A percentile compares a stretch with the other conserved stretches of the same genome.
These are phyloP conservation scores for Epichloe aotearoae DNA, from an alignment of 2,329 filamentous ascomycete genomes.

Conservation along the genomic window DNA sequence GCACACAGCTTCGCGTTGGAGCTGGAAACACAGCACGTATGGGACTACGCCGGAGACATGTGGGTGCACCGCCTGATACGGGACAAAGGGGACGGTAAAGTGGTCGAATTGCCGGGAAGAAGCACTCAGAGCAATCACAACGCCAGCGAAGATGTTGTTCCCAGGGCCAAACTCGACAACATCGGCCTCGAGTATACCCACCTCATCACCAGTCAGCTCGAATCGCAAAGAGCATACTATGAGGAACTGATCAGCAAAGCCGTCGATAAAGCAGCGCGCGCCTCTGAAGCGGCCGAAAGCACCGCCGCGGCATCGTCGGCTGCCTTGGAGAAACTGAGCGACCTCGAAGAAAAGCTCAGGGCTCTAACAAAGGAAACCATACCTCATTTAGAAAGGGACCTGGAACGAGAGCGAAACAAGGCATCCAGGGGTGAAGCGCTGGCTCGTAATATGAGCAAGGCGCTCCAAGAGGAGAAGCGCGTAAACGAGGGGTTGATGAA, in stretches of 20 bases:
- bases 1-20: constrained; percentile 88
- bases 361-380: constrained; percentile 43
- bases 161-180: constrained; percentile 54
- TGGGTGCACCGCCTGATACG: constrained; percentile 95
- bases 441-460: constrained; percentile 60
- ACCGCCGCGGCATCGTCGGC: constrained; percentile 38
- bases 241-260: constrained; percentile 84
- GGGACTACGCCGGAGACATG: constrained; percentile 92
- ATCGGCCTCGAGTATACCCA: constrained; percentile 93
- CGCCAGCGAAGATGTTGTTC: constrained; percentile 53
- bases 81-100: constrained; percentile 82
- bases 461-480: constrained; percentile 75
- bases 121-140: constrained; percentile 18
- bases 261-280: constrained; percentile 74
- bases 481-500: constrained; percentile 70
- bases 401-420: constrained; percentile 53
- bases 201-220: constrained; percentile 80
- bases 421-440: constrained; percentile 62
- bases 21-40: constrained; percentile 84
- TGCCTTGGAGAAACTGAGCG: constrained; percentile 34
- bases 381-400: constrained; percentile 57
- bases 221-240: constrained; percentile 86
- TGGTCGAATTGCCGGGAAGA: constrained; percentile 70
- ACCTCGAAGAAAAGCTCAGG: constrained; percentile 34
- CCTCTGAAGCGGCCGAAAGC: constrained; percentile 51